These are phyloP conservation scores for Cynanchum wilfordii DNA, from an alignment of 257 asterid genomes.

Conservation along the genomic window DNA sequence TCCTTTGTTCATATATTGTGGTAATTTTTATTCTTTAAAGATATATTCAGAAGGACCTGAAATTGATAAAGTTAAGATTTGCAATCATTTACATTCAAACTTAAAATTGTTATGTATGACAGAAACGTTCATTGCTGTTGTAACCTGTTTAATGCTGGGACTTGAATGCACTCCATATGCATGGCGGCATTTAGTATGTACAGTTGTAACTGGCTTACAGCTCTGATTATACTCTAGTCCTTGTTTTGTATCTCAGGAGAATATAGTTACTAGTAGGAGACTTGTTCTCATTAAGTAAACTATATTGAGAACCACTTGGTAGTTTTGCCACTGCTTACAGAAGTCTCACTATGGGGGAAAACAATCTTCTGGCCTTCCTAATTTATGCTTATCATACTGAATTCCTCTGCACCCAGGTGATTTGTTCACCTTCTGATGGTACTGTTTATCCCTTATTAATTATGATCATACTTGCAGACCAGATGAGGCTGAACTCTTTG, in stretches of 20 bases:
- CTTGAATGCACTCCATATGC: neutral
- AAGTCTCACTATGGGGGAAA: neutral
- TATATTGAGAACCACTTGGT: neutral
- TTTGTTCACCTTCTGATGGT: neutral
- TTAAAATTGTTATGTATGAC: neutral
- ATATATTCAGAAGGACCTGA: neutral
- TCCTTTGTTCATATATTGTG: neutral
- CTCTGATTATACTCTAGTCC: neutral
- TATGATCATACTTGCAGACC: constrained; percentile 41
- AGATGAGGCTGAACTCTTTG: constrained; percentile 92
- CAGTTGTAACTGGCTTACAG: neutral
- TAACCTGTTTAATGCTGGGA: constrained; percentile 5
- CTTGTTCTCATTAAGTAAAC: neutral
- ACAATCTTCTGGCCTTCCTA: neutral
- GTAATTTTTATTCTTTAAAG: neutral
- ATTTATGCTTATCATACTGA: neutral
- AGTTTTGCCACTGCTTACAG: neutral
- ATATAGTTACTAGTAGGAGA: too few species aligned
- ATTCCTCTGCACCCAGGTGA: neutral
- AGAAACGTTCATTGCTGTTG: neutral
- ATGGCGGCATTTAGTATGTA: neutral
- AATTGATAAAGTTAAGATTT: neutral
- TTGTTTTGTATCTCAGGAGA: neutral
- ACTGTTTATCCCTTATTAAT: neutral
- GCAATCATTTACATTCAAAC: neutral